Evolutionary conservation across 768 basidiomycete species (phyloP).

Genomic region (Trametes gibbosa): DNA sequence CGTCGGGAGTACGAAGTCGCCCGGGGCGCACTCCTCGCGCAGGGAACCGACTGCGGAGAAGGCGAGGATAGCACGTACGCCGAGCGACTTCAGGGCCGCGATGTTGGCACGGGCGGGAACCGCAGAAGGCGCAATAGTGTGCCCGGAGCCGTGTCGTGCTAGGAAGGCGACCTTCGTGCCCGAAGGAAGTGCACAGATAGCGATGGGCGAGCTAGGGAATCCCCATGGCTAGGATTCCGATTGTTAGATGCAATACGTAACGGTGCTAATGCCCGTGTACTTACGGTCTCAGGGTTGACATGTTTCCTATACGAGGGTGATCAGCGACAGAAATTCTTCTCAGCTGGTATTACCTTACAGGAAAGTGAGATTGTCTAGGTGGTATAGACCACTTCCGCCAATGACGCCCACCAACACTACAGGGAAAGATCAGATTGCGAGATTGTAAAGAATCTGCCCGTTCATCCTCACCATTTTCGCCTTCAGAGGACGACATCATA

Average conservation of each 20-base stretch:
- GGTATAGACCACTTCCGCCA: constrained; percentile 90
- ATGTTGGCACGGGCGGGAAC: constrained; percentile 93
- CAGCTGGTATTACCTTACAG: constrained; percentile 50
- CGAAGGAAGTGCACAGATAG: constrained; percentile 85
- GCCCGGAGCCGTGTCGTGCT: constrained; percentile 84
- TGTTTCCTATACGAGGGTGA: constrained; percentile 48
- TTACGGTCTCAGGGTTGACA: constrained; percentile 79
- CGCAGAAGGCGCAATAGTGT: constrained; percentile 73
- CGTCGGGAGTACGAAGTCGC: constrained; percentile 81
- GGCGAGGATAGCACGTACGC: constrained; percentile 84
- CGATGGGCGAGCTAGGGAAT: constrained; percentile 83
- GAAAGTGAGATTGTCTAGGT: constrained; percentile 86
- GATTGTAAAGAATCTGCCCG: background rate
- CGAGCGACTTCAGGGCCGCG: constrained; percentile 89
- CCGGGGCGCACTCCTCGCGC: constrained; percentile 88
- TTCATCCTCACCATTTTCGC: constrained; percentile 2
- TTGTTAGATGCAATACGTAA: background rate
- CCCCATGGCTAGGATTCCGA: constrained; percentile 78
- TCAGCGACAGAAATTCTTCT: background rate
- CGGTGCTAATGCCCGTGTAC: constrained; percentile 21
- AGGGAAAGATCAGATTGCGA: background rate
- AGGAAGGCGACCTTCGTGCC: constrained; percentile 84
- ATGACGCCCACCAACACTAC: constrained; percentile 85
- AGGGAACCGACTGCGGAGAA: constrained; percentile 96
- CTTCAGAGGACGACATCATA: background rate